Evolutionary conservation across 2,329 filamentous ascomycete genomes (phyloP), one percentile per base, ranked within the genome.

Genomic region (Neofusicoccum umdonicola): DNA sequence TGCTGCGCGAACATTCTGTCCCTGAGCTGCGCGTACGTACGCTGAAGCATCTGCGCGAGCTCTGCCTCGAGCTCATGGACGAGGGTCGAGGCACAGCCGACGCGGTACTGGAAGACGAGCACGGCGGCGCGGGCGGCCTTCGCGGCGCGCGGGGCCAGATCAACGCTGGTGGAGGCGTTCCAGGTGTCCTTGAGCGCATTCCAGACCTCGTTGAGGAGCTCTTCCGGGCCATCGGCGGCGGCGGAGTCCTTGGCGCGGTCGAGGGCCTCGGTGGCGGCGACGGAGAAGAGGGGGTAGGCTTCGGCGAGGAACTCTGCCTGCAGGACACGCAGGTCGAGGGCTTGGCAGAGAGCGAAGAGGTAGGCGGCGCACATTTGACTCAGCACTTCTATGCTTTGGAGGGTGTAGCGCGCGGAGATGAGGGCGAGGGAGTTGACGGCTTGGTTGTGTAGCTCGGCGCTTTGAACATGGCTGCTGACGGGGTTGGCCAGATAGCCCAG

Each of bases 391-490:
- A 83, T 78, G 0, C 87, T 84, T 63, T 84, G 80, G 61, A 83
- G 74, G 0, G 86, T 87, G 52, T 85, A 84, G 2, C 87, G 81
- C 0, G 84, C 83, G 0, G 83, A 82, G 6, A 89, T 77, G 0
- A 90, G 76, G 0, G 88, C 88, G 13, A 90, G 79, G 0, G 85
- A 88, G 71, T 91, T 91, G 67, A 91, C 78, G 0, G 82, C 79
- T 72, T 91, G 88, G 69, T 90, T 90, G 44, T 84, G 79, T 84
- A 89, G 88, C 72, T 91, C 88, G 1, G 88, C 87, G 0, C 82
- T 82, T 72, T 88, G 86, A 1, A 90, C 85, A 68, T 90, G 87
- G 2, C 80, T 80, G 44, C 83, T 84, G 13, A 90, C 83, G 0
- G 88, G 87, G 65, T 86, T 85, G 0, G 87, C 84, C 0, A 90